Conservation (phyloP, 2,329 filamentous ascomycete species). For the Alternaria sp. region DNA sequence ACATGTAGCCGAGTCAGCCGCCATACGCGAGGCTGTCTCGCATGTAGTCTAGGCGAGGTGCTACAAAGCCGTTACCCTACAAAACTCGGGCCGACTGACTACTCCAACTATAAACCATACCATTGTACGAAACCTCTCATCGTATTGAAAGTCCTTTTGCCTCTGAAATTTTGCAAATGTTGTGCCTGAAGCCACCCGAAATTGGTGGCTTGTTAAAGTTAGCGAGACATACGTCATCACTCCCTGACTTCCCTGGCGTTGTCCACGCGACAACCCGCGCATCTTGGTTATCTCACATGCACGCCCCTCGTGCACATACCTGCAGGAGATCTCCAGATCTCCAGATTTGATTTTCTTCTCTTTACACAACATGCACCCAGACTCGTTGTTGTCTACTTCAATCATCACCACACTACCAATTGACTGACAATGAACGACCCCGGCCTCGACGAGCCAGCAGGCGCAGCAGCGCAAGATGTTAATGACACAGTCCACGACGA, state of each 20-base stretch:
- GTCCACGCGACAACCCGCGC: constrained; percentile 10
- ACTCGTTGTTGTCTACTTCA: neutral
- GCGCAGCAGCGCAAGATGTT: constrained; percentile 55
- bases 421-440: constrained; percentile 54
- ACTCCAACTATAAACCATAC: neutral
- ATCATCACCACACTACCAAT: neutral
- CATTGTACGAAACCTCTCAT: neutral
- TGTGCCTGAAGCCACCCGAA: neutral
- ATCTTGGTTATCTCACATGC: constrained; percentile 12
- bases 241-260: neutral
- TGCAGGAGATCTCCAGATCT: neutral
- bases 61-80: neutral
- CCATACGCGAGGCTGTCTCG: neutral
- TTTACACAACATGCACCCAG: neutral
- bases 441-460: constrained; percentile 58
- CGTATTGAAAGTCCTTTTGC: too few species aligned
- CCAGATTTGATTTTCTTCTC: neutral
- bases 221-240: constrained; percentile 12
- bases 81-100: neutral
- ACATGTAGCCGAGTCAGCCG: neutral
- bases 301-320: constrained; percentile 3
- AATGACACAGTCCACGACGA: constrained; percentile 46
- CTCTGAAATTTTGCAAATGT: too few species aligned
- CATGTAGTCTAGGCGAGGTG: neutral
- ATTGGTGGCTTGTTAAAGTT: constrained; percentile 7